A percentile compares a stretch with the other conserved stretches of the same genome.
Evolutionary conservation across 129 eudicot species (phyloP).

Genomic region (Artemisia annua): DNA sequence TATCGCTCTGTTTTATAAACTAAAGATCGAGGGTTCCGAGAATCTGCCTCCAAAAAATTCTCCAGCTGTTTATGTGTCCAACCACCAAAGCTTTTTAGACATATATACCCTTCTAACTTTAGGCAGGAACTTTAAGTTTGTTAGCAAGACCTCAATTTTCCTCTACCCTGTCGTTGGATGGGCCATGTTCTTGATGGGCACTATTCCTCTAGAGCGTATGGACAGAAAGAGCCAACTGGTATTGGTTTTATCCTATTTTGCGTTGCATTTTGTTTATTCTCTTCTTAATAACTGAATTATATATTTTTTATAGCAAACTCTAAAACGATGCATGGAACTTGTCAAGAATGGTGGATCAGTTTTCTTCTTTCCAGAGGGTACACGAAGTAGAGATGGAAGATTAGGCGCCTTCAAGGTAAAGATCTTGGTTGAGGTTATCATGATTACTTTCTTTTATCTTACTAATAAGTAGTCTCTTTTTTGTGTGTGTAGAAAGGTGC

Average conservation of each 20-base stretch:
- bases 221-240: conserved; percentile 97
- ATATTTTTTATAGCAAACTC: conserved; percentile 62
- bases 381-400: conserved; percentile 80
- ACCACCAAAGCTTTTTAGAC: conserved; percentile 96
- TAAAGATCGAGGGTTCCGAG: conserved; percentile 68
- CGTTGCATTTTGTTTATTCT: background rate
- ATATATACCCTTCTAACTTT: conserved; percentile 79
- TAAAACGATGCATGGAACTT: conserved; percentile 80
- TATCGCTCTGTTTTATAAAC: conserved; percentile 57
- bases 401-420: conserved; percentile 84
- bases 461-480: background rate
- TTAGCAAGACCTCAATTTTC: conserved; percentile 87
- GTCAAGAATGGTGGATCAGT: conserved; percentile 92
- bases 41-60: conserved; percentile 70
- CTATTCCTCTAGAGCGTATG: conserved; percentile 88
- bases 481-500: conserved; percentile 80
- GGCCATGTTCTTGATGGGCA: conserved; percentile 93
- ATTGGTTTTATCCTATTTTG: conserved; percentile 4
- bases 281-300: conserved; percentile 2
- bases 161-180: conserved; percentile 84
- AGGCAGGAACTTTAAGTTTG: conserved; percentile 84
- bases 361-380: conserved; percentile 95
- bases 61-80: conserved; percentile 88
- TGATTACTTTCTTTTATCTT: background rate
- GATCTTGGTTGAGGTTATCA: background rate